phyloP scores from a whole-genome alignment of 169 alveolate genomes.

The Plasmodium sp. region DNA sequence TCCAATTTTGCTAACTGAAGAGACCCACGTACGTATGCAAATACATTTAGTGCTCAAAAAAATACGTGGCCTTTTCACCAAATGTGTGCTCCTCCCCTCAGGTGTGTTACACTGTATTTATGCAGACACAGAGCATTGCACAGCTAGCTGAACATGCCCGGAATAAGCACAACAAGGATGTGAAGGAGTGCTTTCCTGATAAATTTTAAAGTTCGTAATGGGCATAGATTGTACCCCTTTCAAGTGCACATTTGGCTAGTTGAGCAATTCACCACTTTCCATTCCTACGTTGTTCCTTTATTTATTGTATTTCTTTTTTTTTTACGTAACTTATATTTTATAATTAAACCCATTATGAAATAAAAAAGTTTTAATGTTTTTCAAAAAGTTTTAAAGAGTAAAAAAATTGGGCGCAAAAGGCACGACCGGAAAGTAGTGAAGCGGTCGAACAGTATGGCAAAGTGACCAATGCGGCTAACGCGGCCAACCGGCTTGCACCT shows the following conservation, averaged over 20 bases:
- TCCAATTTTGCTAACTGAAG: background rate
- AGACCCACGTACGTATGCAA: background rate
- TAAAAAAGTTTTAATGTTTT: background rate
- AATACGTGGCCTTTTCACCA: background rate
- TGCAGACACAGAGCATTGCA: slow-evolving; percentile 75
- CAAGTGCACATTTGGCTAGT: background rate
- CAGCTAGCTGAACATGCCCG: slow-evolving; percentile 75
- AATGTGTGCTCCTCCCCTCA: background rate
- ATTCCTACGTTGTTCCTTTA: background rate
- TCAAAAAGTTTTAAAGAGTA: background rate
- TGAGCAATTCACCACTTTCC: background rate
- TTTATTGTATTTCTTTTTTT: background rate
- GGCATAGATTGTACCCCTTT: background rate
- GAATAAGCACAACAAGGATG: slow-evolving; percentile 71
- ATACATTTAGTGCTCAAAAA: background rate
- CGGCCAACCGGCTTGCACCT: background rate
- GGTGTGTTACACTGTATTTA: slow-evolving; percentile 75
- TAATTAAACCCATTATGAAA: background rate
- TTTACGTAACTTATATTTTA: background rate
- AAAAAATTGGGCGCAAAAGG: background rate
- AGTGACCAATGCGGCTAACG: background rate
- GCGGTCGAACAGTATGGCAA: background rate
- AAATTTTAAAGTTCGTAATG: slow-evolving; percentile 32
- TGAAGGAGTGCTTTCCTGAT: slow-evolving; percentile 74
- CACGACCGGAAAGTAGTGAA: background rate